Evolutionary conservation across 2,329 filamentous ascomycete genomes (phyloP), one percentile per base, ranked within the genome.

Genomic region (Beauveria medogensis): DNA sequence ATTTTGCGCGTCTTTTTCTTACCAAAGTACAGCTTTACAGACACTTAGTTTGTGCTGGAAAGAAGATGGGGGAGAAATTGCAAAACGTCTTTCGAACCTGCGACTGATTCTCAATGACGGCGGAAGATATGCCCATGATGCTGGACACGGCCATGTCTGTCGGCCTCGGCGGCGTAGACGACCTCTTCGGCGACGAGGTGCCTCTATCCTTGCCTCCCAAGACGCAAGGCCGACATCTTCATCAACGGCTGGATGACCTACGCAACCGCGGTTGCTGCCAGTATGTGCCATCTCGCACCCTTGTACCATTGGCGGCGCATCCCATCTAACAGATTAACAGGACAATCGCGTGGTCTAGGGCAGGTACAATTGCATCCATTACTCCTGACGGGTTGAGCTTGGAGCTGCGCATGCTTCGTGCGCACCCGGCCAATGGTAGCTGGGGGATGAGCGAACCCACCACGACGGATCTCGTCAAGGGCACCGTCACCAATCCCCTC

Each of bases 321-420:
- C 44, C 14, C 41, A 58, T 20, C 61, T 66, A 54, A 59, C 65
- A 70, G 63, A 53, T 34, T 37, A 9, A 50, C 67, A 95, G 92
- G 71, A 85, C 85, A 65, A 82, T 97, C 59, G 86, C 89, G 34
- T 97, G 93, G 92, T 96, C 93, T 12, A 92, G 87, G 68, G 83
- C 86, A 63, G 93, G 93, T 48, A 91, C 88, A 63, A 90, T 97
- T 66, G 92, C 92, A 30, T 88, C 87, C 59, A 88, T 97, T 65
- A 83, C 87, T 22, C 76, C 83, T 18, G 88, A 92, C 73, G 89
- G 90, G 30, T 81, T 82, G 53, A 81, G 80, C 16, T 77, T 97
- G 57, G 85, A 89, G 69, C 79, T 96, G 51, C 85, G 87, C 62
- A 87, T 90, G 69, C 79, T 96, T 55, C 82, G 84, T 40, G 87